Conservation (phyloP, 306 rosid genomes). For the Vigna trinervia region DNA sequence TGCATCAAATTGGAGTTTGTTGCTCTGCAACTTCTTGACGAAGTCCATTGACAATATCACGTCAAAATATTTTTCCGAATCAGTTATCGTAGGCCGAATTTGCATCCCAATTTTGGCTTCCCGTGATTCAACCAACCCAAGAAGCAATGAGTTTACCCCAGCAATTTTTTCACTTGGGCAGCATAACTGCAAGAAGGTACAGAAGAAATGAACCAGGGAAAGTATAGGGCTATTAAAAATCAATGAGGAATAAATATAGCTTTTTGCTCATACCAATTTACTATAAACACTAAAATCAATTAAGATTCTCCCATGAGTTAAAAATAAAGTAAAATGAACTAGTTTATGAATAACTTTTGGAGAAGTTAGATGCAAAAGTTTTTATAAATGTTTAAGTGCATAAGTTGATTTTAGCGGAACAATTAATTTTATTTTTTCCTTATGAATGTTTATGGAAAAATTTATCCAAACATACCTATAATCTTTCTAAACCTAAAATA, state of each 20-base stretch:
- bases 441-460: neutral
- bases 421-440: no score
- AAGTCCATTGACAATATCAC: slow-evolving; percentile 70
- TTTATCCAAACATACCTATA: neutral
- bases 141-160: slow-evolving; percentile 65
- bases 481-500: neutral
- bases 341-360: no score
- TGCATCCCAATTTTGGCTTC: slow-evolving; percentile 72
- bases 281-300: neutral
- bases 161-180: slow-evolving; percentile 55
- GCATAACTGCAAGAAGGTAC: slow-evolving; percentile 64
- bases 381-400: neutral
- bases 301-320: neutral
- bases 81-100: slow-evolving; percentile 48
- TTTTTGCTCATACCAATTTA: neutral
- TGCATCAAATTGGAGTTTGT: slow-evolving; percentile 66
- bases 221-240: neutral
- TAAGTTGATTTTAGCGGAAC: neutral
- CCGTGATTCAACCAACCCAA: slow-evolving; percentile 59
- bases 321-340: no score
- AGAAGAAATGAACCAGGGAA: slow-evolving; percentile 36
- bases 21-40: slow-evolving; percentile 60
- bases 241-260: neutral
- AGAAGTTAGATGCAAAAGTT: no score
- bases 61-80: slow-evolving; percentile 60